Evolutionary conservation across 2,329 filamentous ascomycete species (phyloP).

Genomic region (Coniochaeta sp.): DNA sequence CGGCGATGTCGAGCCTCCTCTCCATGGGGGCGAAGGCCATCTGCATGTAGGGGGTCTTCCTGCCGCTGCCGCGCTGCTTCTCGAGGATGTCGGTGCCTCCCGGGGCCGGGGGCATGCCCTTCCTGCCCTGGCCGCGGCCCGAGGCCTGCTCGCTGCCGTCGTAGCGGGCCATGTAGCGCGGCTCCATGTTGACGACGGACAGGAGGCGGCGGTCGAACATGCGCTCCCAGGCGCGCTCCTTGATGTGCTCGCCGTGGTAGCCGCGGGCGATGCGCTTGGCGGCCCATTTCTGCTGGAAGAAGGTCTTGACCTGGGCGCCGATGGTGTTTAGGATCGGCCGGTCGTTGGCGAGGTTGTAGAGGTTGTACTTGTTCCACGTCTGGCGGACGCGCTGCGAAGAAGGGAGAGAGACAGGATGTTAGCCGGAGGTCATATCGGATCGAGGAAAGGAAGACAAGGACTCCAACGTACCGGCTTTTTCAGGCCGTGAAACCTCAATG

Average conservation of each 20-base stretch:
- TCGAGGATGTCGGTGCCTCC: slow-evolving; percentile 10
- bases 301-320: slow-evolving; percentile 47
- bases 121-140: slow-evolving; percentile 71
- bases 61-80: slow-evolving; percentile 20
- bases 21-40: slow-evolving; percentile 94
- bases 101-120: slow-evolving; percentile 21
- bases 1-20: slow-evolving; percentile 84
- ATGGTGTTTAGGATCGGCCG: slow-evolving; percentile 27
- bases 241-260: slow-evolving; percentile 93
- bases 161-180: slow-evolving; percentile 66
- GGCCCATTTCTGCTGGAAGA: slow-evolving; percentile 98
- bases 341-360: slow-evolving; percentile 71
- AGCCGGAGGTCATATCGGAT: background rate
- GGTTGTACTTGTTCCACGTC: slow-evolving; percentile 96
- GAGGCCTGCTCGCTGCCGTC: slow-evolving; percentile 80
- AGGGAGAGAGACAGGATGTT: slow-evolving; percentile 5
- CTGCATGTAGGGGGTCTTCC: slow-evolving; percentile 81
- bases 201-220: slow-evolving; percentile 81
- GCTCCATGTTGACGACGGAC: slow-evolving; percentile 79
- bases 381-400: slow-evolving; percentile 88
- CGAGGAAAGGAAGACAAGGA: background rate
- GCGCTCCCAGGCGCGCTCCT: slow-evolving; percentile 87
- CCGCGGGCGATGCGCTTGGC: slow-evolving; percentile 77
- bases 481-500: slow-evolving; percentile 60
- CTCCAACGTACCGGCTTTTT: slow-evolving; percentile 51